phyloP scores from a whole-genome alignment of 768 basidiomycete species.

The Suillus discolor region DNA sequence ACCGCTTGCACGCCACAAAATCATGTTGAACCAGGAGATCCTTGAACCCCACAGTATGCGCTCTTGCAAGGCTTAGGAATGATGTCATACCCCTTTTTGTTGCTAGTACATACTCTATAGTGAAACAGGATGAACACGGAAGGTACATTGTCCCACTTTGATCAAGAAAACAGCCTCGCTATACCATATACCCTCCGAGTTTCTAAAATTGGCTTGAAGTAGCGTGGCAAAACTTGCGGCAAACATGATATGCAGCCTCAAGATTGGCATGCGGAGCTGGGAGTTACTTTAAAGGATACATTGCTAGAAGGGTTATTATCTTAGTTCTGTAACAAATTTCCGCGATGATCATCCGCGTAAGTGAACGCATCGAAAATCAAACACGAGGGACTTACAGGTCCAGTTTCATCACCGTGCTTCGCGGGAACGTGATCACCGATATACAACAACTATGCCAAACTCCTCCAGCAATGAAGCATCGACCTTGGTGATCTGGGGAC shows the following conservation, averaged over 20 bases:
- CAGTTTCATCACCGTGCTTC: not conserved
- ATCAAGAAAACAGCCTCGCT: not conserved
- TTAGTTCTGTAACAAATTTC: not conserved
- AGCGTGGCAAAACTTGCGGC: not conserved
- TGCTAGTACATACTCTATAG: not conserved
- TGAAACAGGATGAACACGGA: not conserved
- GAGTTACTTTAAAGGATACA: slow-evolving; percentile 7
- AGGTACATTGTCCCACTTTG: not conserved
- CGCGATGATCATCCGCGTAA: not conserved
- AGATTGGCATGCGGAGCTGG: slow-evolving; percentile 2
- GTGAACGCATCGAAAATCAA: not conserved
- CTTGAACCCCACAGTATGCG: not conserved
- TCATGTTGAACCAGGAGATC: not conserved
- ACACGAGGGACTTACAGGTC: slow-evolving; percentile 3
- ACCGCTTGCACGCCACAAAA: not conserved
- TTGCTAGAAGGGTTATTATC: slow-evolving; percentile 2
- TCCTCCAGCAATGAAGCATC: slow-evolving; percentile 41
- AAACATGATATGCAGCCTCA: slow-evolving; percentile 5
- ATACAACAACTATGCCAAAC: slow-evolving; percentile 36
- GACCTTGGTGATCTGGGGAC: slow-evolving; percentile 38
- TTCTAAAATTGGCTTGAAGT: not conserved
- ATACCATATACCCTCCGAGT: not conserved
- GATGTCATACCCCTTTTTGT: not conserved
- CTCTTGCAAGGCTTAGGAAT: not conserved
- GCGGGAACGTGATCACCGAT: slow-evolving; percentile 8